These are phyloP conservation scores for Saccharomycopsis vini DNA, from an alignment of 805 yeast species.

Conservation along the genomic window DNA sequence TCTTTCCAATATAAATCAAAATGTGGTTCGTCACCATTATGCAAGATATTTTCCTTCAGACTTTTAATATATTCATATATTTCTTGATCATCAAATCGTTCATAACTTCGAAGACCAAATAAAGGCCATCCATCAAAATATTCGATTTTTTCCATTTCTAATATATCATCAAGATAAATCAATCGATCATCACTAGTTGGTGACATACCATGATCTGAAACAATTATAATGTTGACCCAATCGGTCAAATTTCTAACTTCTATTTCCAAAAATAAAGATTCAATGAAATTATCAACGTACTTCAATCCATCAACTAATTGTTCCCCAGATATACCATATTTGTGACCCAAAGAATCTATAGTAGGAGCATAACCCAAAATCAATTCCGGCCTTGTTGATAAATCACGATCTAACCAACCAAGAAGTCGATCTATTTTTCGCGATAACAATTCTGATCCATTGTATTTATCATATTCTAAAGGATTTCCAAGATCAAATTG, in stretches of 20 bases:
- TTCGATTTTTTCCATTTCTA: conserved; percentile 45
- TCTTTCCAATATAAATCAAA: conserved; percentile 45
- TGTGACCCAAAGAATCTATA: conserved; percentile 72
- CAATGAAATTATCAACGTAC: conserved; percentile 60
- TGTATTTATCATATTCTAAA: conserved; percentile 48
- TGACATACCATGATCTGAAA: conserved; percentile 93
- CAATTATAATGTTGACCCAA: conserved; percentile 64
- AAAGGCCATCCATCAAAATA: conserved; percentile 83
- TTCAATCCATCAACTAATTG: conserved; percentile 44
- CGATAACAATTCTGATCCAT: conserved; percentile 51
- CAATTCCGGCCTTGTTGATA: conserved; percentile 60
- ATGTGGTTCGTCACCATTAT: conserved; percentile 26
- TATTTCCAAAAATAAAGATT: conserved; percentile 39
- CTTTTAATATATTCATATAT: conserved; percentile 37
- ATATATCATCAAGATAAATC: conserved; percentile 62
- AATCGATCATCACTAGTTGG: conserved; percentile 68
- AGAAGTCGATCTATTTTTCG: conserved; percentile 50
- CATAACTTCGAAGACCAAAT: conserved; percentile 59
- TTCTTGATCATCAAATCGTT: conserved; percentile 32
- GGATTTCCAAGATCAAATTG: conserved; percentile 43
- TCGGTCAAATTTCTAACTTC: conserved; percentile 46
- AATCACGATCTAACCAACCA: conserved; percentile 56
- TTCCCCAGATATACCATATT: conserved; percentile 56
- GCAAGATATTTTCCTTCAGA: conserved; percentile 24
- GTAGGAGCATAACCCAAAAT: conserved; percentile 73